phyloP scores from a whole-genome alignment of 1,284 basidiomycete genomes.

The Amylostereum chailletii region DNA sequence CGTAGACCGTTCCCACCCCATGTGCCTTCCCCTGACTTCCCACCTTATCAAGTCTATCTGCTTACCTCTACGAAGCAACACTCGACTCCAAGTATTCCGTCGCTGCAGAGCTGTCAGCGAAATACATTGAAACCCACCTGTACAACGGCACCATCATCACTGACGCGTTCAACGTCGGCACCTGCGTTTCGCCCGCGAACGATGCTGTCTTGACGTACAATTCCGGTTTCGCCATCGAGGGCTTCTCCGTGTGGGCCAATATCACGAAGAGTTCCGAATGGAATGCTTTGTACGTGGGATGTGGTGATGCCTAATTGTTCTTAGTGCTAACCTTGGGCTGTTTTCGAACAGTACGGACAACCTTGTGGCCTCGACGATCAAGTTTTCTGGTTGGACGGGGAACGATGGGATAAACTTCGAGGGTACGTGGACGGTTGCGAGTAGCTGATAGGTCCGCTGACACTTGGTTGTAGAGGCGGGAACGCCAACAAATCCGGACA shows the following conservation, averaged over 20 bases:
- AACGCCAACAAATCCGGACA: background rate
- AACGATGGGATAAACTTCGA: conserved; percentile 1
- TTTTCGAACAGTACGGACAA: conserved; percentile 1
- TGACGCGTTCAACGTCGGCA: conserved; percentile 1
- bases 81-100: background rate
- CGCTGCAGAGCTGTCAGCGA: conserved; percentile 5
- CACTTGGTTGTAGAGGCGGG: background rate
- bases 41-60: conserved; percentile 2
- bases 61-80: conserved; percentile 5
- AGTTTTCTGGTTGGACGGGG: conserved; percentile 1
- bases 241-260: conserved; percentile 6
- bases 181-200: background rate
- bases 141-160: conserved; percentile 2
- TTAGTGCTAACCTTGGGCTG: too few species aligned
- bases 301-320: background rate
- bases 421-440: background rate
- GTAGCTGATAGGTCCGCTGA: background rate
- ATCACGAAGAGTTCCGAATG: background rate
- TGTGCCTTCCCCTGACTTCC: too few species aligned
- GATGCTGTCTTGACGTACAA: background rate
- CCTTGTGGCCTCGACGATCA: conserved; percentile 1
- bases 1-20: too few species aligned
- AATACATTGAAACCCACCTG: conserved; percentile 2
- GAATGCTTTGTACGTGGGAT: conserved; percentile 2
- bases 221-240: conserved; percentile 4